Percentiles rank a stretch among this genome's conserved stretches.
phyloP scores from a whole-genome alignment of 768 basidiomycete genomes.

The Tylopilus sp. region DNA sequence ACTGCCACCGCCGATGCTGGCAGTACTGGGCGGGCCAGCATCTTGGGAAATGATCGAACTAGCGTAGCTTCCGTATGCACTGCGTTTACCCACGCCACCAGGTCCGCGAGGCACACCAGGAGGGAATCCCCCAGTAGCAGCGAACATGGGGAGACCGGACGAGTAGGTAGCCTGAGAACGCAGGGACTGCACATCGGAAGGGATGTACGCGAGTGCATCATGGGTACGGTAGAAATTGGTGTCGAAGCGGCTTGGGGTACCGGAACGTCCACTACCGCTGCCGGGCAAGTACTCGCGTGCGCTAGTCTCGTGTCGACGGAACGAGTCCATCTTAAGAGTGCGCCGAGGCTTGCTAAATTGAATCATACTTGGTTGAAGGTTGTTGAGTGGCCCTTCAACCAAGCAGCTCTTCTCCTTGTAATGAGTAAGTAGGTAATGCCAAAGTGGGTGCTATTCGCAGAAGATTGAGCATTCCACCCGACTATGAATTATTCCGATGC shows the following conservation, averaged over 20 bases:
- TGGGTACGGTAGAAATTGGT: constrained; percentile 94
- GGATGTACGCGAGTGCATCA: constrained; percentile 90
- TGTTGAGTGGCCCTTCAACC: constrained; percentile 95
- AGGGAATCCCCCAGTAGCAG: constrained; percentile 65
- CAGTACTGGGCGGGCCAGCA: constrained; percentile 55
- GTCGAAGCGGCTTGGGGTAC: constrained; percentile 93
- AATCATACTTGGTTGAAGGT: constrained; percentile 97
- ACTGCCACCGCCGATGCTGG: constrained; percentile 56
- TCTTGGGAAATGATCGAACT: constrained; percentile 94
- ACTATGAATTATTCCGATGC: not conserved
- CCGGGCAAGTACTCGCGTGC: constrained; percentile 71
- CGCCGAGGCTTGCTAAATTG: constrained; percentile 98
- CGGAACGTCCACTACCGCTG: constrained; percentile 55
- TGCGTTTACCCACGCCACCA: constrained; percentile 65
- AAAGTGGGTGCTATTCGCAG: constrained; percentile 79
- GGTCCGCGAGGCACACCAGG: constrained; percentile 58
- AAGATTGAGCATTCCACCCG: constrained; percentile 10
- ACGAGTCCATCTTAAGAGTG: constrained; percentile 89
- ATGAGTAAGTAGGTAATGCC: constrained; percentile 97
- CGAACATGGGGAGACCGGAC: constrained; percentile 85
- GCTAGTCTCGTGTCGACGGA: constrained; percentile 88
- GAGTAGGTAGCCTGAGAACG: constrained; percentile 96
- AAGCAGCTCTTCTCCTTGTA: constrained; percentile 95
- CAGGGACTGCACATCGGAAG: constrained; percentile 92
- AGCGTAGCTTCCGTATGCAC: constrained; percentile 76